A percentile compares a stretch with the other conserved stretches of the same genome.
Conservation (phyloP, 148 eudicot species). For the Mesembryanthemum crystallinum region DNA sequence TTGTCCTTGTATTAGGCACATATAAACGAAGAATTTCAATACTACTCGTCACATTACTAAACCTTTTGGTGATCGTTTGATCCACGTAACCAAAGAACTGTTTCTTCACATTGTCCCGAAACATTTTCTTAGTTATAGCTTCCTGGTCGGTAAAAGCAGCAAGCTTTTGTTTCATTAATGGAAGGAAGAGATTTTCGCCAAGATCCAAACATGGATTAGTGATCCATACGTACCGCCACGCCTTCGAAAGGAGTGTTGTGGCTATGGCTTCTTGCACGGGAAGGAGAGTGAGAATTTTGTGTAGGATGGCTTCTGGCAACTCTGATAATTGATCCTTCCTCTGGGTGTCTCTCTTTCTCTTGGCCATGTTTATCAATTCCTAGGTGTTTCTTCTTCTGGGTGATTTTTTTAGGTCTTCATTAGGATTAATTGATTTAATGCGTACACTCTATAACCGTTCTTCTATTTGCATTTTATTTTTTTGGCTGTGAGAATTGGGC, state of each 20-base stretch:
- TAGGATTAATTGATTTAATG: too few relatives aligned
- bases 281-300: not conserved
- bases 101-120: not conserved
- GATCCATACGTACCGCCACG: not conserved
- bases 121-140: not conserved
- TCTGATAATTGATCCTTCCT: not conserved
- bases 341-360: not conserved
- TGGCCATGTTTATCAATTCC: too few relatives aligned
- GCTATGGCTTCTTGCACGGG: not conserved
- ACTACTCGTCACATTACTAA: too few relatives aligned
- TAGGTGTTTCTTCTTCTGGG: too few relatives aligned
- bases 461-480: too few relatives aligned
- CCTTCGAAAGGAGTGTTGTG: not conserved
- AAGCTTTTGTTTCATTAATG: not conserved
- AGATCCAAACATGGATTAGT: not conserved
- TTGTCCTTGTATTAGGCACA: not conserved
- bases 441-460: too few relatives aligned
- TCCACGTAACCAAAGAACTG: not conserved
- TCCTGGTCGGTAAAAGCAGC: not conserved
- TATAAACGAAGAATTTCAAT: not conserved
- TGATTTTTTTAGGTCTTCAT: too few relatives aligned
- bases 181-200: not conserved
- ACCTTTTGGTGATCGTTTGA: not conserved
- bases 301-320: not conserved
- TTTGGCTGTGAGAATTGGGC: too few relatives aligned